A percentile compares a stretch with the other conserved stretches of the same genome.
phyloP scores from a whole-genome alignment of 108 stramenopile genomes.

The Conticribra weissflogii region DNA sequence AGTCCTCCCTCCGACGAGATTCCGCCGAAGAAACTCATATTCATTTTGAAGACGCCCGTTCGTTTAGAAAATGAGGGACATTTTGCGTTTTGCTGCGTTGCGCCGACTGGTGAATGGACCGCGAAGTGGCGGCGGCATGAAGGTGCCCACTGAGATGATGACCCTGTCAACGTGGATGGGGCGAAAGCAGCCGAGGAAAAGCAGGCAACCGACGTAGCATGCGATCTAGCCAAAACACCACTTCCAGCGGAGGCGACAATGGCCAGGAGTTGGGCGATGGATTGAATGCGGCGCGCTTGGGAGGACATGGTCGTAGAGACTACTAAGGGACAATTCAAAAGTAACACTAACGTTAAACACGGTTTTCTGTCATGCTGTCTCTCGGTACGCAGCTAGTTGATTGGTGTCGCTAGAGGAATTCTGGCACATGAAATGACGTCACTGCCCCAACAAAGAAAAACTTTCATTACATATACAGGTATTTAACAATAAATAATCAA shows the following conservation, averaged over 20 bases:
- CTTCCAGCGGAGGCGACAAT: constrained; percentile 7
- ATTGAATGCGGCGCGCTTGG: constrained; percentile 20
- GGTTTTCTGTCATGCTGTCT: no score
- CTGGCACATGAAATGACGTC: no score
- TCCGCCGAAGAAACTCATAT: constrained; percentile 42
- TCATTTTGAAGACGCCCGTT: neutral
- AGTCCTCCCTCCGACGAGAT: constrained; percentile 30
- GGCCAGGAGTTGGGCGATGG: constrained; percentile 15
- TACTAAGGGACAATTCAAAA: no score
- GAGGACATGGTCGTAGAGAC: no score
- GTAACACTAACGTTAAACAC: no score
- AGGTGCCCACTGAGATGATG: neutral
- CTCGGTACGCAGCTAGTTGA: no score
- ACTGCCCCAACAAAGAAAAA: no score
- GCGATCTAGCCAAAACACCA: neutral
- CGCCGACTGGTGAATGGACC: neutral
- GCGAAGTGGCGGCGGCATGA: neutral
- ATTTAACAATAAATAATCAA: no score
- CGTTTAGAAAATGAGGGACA: neutral
- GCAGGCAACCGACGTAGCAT: constrained; percentile 1
- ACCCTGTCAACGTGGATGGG: neutral
- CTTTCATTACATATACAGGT: no score
- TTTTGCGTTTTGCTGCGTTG: neutral
- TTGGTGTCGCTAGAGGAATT: no score
- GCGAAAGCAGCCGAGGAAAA: constrained; percentile 8